Base-by-base conservation (phyloP, 2,329 filamentous ascomycete genomes). In the Colletotrichum sidae region DNA sequence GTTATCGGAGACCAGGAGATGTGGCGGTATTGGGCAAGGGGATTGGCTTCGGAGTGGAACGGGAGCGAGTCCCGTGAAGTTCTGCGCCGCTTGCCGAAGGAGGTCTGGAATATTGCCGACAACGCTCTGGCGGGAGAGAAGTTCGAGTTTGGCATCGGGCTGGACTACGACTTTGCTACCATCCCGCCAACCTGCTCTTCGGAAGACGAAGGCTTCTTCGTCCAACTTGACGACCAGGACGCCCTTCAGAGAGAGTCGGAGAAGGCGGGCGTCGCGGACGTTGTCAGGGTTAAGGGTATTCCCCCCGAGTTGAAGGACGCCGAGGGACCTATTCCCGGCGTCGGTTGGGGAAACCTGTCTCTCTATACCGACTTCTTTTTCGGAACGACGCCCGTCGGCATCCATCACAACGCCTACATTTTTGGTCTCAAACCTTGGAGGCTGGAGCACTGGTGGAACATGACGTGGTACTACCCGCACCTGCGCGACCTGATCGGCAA, bases 1-100 rank as follows among this genome's bases (percentile, higher is more conserved):
- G 75, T 79, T n/a, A 73, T 78, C 8, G 77, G 76, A 9, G 78
- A 79, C 17, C 78, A 79, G 55, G 75, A 78, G 63, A 72, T 78
- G 38, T 78, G 74, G 73, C 74, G 78, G 2, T 69, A 72, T 37
- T 79, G 76, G 75, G 65, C 71, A 46, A 71, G 70, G 6, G 49
- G 69, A 25, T 63, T 79, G 1, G 72, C 67, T 1, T 65, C 70
- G 12, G 73, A 72, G 0, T 79, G 78, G 78, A 72, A 79, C 56
- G 76, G 76, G 4, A 68, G 65, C 0, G 17, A 35, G 1, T 64
- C 75, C 0, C 42, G 66, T 4, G 69, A 68, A 15, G 15, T 65
- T 10, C 60, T 45, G 4, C 35, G 61, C 2, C 39, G 45, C 1
- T 62, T 76, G 2, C 59, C 59, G 11, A n/a, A 44, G 0, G 66